Conservation (phyloP, 306 rosid species). For the Canavalia ensiformis region DNA sequence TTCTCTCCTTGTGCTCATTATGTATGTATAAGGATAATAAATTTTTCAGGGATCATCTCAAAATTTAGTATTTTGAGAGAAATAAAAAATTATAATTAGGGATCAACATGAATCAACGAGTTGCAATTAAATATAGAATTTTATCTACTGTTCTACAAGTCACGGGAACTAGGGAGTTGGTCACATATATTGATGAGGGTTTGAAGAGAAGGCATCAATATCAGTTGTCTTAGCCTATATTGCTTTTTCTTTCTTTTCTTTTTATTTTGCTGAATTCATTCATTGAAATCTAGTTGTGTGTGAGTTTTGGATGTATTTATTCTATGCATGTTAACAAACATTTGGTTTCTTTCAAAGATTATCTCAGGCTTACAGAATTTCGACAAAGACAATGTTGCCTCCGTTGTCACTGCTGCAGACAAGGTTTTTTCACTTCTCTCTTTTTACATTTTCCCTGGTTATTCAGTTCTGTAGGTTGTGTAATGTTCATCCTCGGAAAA, state of each 20-base stretch:
- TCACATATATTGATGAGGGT: not conserved
- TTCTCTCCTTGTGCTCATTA: not conserved
- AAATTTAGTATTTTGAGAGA: slow-evolving; percentile 4
- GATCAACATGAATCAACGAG: slow-evolving; percentile 15
- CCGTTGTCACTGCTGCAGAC: slow-evolving; percentile 90
- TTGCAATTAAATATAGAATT: slow-evolving; percentile 6
- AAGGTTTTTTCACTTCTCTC: slow-evolving; percentile 62
- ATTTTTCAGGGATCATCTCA: not conserved
- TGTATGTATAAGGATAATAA: not conserved
- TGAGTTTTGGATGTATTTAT: slow-evolving; percentile 3
- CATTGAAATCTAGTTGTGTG: slow-evolving; percentile 3
- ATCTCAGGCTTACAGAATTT: slow-evolving; percentile 91
- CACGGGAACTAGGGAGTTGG: slow-evolving; percentile 9
- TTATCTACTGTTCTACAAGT: not conserved
- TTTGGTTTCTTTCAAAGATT: slow-evolving; percentile 64
- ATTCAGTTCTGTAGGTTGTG: not conserved
- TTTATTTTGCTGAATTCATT: not conserved
- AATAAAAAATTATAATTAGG: not conserved
- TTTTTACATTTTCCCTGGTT: slow-evolving; percentile 13
- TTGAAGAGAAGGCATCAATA: not conserved
- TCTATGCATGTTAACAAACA: slow-evolving; percentile 39
- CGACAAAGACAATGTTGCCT: slow-evolving; percentile 79
- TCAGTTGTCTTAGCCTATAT: too few species aligned
- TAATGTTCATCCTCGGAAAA: not conserved
- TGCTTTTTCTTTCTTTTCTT: not conserved